These are phyloP conservation scores for Wallacemonas sp. DNA, from an alignment of 208 protist species.

Conservation along the genomic window DNA sequence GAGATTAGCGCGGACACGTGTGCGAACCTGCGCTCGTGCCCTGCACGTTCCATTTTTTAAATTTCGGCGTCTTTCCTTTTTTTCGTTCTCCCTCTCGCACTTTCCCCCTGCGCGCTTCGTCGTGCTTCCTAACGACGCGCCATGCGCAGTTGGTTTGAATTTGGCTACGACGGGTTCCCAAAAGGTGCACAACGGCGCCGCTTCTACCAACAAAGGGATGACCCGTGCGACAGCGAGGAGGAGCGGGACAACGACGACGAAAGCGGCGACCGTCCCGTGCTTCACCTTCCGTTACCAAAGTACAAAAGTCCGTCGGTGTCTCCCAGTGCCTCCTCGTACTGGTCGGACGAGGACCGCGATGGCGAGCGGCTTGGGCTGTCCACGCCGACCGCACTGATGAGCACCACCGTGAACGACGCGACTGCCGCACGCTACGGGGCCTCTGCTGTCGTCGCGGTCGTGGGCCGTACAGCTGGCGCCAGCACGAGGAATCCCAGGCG, in stretches of 20 bases:
- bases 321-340: conserved; percentile 14
- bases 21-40: no score
- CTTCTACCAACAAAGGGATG: conserved; percentile 86
- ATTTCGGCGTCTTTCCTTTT: not conserved
- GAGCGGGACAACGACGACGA: conserved; percentile 76
- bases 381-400: conserved; percentile 16
- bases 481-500: not conserved
- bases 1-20: no score
- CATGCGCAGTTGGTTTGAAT: conserved; percentile 85
- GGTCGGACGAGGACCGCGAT: not conserved
- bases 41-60: no score
- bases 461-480: not conserved
- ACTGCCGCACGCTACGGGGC: conserved; percentile 40
- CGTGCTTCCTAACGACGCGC: not conserved
- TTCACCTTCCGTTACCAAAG: conserved; percentile 20
- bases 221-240: conserved; percentile 85
- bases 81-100: not conserved
- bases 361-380: conserved; percentile 4
- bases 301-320: conserved; percentile 17
- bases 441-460: conserved; percentile 34
- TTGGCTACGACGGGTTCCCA: conserved; percentile 84
- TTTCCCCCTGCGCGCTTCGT: not conserved
- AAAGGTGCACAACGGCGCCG: conserved; percentile 69
- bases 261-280: conserved; percentile 57
- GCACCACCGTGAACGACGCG: conserved; percentile 38